Conservation (phyloP, 805 yeast genomes). For the Groenewaldozyma salmanticensis region DNA sequence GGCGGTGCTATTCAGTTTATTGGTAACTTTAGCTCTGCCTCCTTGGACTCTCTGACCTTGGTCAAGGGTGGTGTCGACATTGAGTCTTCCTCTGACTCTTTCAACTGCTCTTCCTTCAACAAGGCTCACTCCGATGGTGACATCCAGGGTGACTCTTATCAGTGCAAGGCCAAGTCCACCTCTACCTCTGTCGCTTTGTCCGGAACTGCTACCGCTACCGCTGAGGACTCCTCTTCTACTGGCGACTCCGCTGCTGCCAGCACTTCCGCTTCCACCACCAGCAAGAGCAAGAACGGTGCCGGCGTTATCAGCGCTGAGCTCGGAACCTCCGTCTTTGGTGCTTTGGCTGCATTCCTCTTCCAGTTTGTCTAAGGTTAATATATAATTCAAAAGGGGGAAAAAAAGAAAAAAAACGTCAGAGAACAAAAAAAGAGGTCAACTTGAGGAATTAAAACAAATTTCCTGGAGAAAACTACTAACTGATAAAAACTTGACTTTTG, state of each 20-base stretch:
- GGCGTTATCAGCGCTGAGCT: conserved; percentile 12
- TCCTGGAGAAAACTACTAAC: too few relatives aligned
- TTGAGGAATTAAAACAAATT: too few relatives aligned
- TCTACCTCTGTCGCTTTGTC: conserved; percentile 16
- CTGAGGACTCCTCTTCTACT: conserved; percentile 8
- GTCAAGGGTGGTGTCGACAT: conserved; percentile 90
- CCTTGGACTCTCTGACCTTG: conserved; percentile 60
- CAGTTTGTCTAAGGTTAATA: neutral
- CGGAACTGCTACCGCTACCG: conserved; percentile 8
- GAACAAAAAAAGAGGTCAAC: too few relatives aligned
- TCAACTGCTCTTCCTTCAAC: conserved; percentile 74
- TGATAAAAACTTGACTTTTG: too few relatives aligned
- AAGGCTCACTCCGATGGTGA: conserved; percentile 64
- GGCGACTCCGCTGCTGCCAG: conserved; percentile 8
- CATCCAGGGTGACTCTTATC: conserved; percentile 82
- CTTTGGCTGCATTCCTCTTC: conserved; percentile 18
- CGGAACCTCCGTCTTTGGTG: conserved; percentile 22
- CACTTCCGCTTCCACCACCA: conserved; percentile 10
- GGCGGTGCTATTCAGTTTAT: conserved; percentile 80
- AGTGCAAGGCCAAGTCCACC: conserved; percentile 28
- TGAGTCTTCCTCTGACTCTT: conserved; percentile 58
- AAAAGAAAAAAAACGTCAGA: too few relatives aligned
- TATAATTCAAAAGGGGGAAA: too few relatives aligned
- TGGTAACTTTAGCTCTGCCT: conserved; percentile 76
- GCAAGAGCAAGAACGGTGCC: conserved; percentile 22